These are phyloP conservation scores for Colletotrichum godetiae DNA, from an alignment of 2,329 filamentous ascomycete species.

Conservation along the genomic window DNA sequence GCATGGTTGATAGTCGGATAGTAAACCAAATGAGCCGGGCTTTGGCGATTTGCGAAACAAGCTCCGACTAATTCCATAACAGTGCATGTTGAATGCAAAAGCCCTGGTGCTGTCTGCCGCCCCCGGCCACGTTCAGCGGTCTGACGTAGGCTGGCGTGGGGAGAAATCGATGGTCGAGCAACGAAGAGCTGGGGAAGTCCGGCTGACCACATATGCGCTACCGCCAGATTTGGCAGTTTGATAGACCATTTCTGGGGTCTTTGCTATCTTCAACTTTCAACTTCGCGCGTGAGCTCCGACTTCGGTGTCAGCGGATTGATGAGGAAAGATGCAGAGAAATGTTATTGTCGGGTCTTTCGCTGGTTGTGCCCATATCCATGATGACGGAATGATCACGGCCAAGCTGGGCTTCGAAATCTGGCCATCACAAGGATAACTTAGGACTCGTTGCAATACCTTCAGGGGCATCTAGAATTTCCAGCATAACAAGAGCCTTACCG, in stretches of 20 bases:
- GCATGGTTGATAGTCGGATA: conserved; percentile 4
- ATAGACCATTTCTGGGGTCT: not conserved
- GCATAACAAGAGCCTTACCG: too few relatives aligned
- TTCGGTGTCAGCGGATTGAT: not conserved
- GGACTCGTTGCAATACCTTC: not conserved
- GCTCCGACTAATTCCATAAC: not conserved
- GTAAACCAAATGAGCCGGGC: not conserved
- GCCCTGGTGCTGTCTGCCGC: not conserved
- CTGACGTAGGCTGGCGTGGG: not conserved
- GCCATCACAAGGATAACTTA: not conserved
- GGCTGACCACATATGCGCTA: not conserved
- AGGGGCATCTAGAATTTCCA: not conserved
- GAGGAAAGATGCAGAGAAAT: too few relatives aligned
- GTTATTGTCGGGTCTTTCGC: not conserved
- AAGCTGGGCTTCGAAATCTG: not conserved
- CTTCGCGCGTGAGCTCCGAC: not conserved
- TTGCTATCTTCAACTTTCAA: not conserved
- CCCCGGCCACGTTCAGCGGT: not conserved
- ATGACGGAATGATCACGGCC: not conserved
- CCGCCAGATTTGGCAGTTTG: not conserved
- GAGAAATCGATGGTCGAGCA: not conserved
- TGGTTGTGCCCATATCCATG: not conserved
- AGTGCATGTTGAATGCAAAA: not conserved
- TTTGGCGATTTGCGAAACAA: not conserved
- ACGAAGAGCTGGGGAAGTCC: not conserved